These are phyloP conservation scores for Chlamydomonas sphaeroides DNA, from an alignment of 139 green algal species.

Conservation along the genomic window DNA sequence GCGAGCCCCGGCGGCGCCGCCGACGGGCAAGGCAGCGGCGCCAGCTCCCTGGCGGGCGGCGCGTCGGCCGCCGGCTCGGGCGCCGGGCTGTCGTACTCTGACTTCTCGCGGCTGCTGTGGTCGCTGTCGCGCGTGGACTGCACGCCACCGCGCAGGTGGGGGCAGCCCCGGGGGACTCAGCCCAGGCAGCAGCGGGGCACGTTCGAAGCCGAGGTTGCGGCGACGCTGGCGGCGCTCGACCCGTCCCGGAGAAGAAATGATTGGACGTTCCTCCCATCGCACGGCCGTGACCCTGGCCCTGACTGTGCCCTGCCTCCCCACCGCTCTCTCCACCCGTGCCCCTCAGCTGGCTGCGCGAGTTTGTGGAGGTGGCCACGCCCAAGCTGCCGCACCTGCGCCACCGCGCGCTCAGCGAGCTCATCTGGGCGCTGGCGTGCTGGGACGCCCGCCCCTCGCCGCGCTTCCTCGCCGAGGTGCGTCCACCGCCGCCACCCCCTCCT, in stretches of 20 bases:
- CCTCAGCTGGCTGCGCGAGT: slow-evolving; percentile 35
- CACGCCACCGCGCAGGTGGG: slow-evolving; percentile 44
- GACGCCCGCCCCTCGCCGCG: slow-evolving; percentile 10
- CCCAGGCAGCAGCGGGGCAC: too few relatives aligned
- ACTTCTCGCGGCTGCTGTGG: slow-evolving; percentile 57
- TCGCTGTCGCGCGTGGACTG: slow-evolving; percentile 51
- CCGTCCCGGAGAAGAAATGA: too few relatives aligned
- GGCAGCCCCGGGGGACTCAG: background rate
- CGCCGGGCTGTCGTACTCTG: slow-evolving; percentile 15
- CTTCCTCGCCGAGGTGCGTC: slow-evolving; percentile 35
- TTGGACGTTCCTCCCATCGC: too few relatives aligned
- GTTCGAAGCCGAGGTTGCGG: too few relatives aligned
- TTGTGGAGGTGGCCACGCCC: slow-evolving; percentile 20
- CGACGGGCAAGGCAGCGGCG: too few relatives aligned
- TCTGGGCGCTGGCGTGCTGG: slow-evolving; percentile 54
- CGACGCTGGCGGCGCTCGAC: too few relatives aligned
- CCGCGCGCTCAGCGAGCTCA: slow-evolving; percentile 35
- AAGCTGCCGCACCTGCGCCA: slow-evolving; percentile 50
- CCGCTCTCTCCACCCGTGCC: background rate
- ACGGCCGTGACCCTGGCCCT: too few relatives aligned
- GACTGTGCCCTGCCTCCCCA: too few relatives aligned
- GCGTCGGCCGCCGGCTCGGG: too few relatives aligned
- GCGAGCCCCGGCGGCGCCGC: too few relatives aligned
- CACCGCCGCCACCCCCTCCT: too few relatives aligned
- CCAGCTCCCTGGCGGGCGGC: too few relatives aligned